Evolutionary conservation across 176 grass and related monocot genomes (phyloP), one percentile per base, ranked within the genome.

Genomic region (Lolium rigidum): DNA sequence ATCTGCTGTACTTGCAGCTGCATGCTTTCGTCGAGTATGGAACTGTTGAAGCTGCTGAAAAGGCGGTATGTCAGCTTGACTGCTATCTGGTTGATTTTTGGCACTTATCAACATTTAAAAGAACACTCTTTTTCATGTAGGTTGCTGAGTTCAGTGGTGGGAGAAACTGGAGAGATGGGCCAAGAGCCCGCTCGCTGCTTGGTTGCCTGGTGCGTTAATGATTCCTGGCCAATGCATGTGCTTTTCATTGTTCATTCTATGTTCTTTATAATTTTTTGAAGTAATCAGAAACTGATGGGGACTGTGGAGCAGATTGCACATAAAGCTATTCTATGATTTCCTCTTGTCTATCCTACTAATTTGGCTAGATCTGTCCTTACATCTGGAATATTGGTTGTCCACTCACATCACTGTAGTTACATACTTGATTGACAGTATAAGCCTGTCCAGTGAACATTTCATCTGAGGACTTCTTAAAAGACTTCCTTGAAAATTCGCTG

Each of bases 1-100:
- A 81, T 62, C 79, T 74, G 70, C 55, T 69, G 31, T 84, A 37
- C 43, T 54, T 90, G 69, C 80, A 99, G 97, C 85, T 99, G 65
- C 97, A 99, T 91, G 94, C 97, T 61, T 99, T 99, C 87, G 94
- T 99, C 78, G 97, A 94, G 87, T 99, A 99, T 77, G 87, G 51
- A 68, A 86, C 88, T 88, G 50, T 94, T 80, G 97, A 99, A 81
- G 94, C 92, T 85, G 97, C 97, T 87, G 93, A 94, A 35, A 99
- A 90, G 66, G 94, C 97, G 25, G 97, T 99, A 88, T 88, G 94
- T 79, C 82, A 59, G 78, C 64, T 81, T 80, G 68, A 85, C 31
- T 26, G 39, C 28, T 84, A 76, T 79, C 80, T 26, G 25, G 24
- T 43, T 47, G 9, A 50, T 35, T 12, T 84, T 76, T 16, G 28